A percentile compares a stretch with the other conserved stretches of the same genome.
These are phyloP conservation scores for Penicillium maclennaniae DNA, from an alignment of 495 filamentous ascomycete genomes.

Conservation along the genomic window DNA sequence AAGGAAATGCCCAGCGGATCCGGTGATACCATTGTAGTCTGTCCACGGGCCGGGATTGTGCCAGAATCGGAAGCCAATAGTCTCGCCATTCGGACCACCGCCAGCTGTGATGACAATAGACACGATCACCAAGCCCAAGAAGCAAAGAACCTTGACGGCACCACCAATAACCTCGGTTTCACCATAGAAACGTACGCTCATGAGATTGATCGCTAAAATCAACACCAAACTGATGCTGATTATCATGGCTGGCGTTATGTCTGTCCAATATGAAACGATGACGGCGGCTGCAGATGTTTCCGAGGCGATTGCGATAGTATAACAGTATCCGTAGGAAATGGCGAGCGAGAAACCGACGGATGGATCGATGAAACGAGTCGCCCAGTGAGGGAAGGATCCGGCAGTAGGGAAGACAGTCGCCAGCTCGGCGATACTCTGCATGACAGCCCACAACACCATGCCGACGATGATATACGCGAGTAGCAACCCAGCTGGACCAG, in stretches of 20 bases:
- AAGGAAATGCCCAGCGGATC: conserved; percentile 38
- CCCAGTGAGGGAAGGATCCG: conserved; percentile 71
- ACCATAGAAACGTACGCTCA: conserved; percentile 67
- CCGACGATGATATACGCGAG: conserved; percentile 69
- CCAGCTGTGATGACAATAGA: conserved; percentile 68
- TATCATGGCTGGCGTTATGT: conserved; percentile 52
- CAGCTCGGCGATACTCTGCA: conserved; percentile 65
- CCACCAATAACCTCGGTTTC: conserved; percentile 73
- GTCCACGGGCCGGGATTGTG: conserved; percentile 42
- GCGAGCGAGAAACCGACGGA: conserved; percentile 70
- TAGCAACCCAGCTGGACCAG: conserved; percentile 65
- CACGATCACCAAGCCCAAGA: conserved; percentile 63
- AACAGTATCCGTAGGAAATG: conserved; percentile 46
- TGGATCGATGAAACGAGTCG: conserved; percentile 65
- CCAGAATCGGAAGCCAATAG: conserved; percentile 72
- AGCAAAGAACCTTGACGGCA: conserved; percentile 71
- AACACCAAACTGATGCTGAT: conserved; percentile 67
- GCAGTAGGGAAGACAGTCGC: conserved; percentile 69
- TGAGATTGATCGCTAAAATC: conserved; percentile 63
- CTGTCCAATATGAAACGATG: conserved; percentile 69
- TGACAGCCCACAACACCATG: conserved; percentile 55
- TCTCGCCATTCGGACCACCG: conserved; percentile 56
- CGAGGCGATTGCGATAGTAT: conserved; percentile 61
- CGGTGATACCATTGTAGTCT: conserved; percentile 32
- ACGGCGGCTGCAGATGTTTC: conserved; percentile 68